Evolutionary conservation across 352 stramenopile species (phyloP), one percentile per base, ranked within the genome.

Genomic region (Phytophthora macrochlamydospora): DNA sequence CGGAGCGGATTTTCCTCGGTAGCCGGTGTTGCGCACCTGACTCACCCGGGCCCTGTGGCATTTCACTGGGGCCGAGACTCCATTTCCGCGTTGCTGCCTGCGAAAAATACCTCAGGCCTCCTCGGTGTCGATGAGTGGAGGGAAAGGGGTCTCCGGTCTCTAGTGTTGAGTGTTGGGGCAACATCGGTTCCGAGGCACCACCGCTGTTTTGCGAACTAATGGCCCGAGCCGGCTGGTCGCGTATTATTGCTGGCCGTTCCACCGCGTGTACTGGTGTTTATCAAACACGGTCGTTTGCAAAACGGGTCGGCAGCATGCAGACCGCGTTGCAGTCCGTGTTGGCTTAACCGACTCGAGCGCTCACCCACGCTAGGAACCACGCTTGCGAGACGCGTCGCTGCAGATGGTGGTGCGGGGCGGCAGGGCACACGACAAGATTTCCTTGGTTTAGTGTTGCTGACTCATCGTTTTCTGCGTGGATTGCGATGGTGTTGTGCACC

Each of bases 181-280:
- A 3, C 38, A 9, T 45, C 38, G 11, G 18, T 45, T 9, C 13
- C 38, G 38, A 14, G 18, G 18, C 18, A 24, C 38, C 13, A 45
- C 56, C 56, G 62, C 55, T 69, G 63, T 66, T 66, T 59, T 14
- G 49, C 12, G 44, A 11, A 48, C 42, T 65, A 66, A 56, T 66
- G 44, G 31, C 28, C 42, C 9, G 35, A 29, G 48, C 37, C 42
- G 49, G 37, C 30, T 51, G 32, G 12, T 35, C 48, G 30, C 37
- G 29, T 52, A 58, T 65, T 61, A 66, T 65, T 43, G 33, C 33
- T 60, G 43, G 50, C 28, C 33, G 8, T 18, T 49, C n/a, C 37
- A 18, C 37, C 55, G 53, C 18, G 62, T 61, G 44, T 66, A 67
- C 62, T 71, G 13, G 49, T 50, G 63, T 71, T 71, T 71, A 71